A percentile compares a stretch with the other conserved stretches of the same genome.
phyloP scores from a whole-genome alignment of 768 basidiomycete species.

The Tricholoma matsutake region DNA sequence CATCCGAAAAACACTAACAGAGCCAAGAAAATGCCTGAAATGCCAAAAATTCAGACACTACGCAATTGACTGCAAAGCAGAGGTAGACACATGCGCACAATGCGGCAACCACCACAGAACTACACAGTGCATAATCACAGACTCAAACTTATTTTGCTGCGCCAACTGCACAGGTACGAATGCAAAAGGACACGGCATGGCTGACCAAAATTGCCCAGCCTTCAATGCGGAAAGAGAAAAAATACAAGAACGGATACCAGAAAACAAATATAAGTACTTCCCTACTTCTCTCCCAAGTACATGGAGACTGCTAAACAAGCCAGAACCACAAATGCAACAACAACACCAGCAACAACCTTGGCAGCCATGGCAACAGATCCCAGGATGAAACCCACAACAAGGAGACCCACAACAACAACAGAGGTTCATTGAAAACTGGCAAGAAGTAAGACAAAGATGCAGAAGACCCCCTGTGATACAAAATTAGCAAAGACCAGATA shows the following conservation, averaged over 20 bases:
- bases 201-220: constrained; percentile 8
- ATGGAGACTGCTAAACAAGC: background rate
- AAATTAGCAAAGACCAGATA: too few species aligned
- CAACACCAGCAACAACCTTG: too few species aligned
- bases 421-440: too few species aligned
- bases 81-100: background rate
- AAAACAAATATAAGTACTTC: constrained; percentile 16
- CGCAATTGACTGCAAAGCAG: constrained; percentile 9
- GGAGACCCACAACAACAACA: too few species aligned
- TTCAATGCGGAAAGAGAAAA: constrained; percentile 11
- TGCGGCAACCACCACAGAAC: constrained; percentile 13
- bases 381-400: too few species aligned
- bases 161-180: constrained; percentile 18
- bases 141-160: constrained; percentile 12
- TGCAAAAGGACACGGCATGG: too few species aligned
- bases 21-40: too few species aligned
- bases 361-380: too few species aligned
- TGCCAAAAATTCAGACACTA: constrained; percentile 16
- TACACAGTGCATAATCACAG: constrained; percentile 7
- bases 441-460: too few species aligned
- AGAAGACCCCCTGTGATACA: too few species aligned
- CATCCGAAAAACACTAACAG: too few species aligned
- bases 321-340: too few species aligned
- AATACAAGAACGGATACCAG: constrained; percentile 9
- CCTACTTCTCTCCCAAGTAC: constrained; percentile 2